A percentile compares a stretch with the other conserved stretches of the same genome.
phyloP scores from a whole-genome alignment of 345 rosid species.

The Brassica cretica region DNA sequence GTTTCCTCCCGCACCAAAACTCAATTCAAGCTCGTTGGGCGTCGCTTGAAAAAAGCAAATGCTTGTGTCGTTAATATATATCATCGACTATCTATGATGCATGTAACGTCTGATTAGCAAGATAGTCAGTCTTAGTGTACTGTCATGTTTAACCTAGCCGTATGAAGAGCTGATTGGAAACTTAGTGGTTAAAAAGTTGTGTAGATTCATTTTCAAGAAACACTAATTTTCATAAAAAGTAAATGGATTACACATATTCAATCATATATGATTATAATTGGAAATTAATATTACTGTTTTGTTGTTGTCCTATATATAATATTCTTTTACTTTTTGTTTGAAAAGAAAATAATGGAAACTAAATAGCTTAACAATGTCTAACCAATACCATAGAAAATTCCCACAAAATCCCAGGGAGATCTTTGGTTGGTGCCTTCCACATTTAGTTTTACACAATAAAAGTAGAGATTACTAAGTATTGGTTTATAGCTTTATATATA shows the following conservation, averaged over 20 bases:
- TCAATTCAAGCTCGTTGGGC: neutral
- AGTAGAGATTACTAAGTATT: neutral
- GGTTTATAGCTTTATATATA: conserved; percentile 6
- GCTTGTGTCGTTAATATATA: neutral
- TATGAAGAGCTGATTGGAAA: neutral
- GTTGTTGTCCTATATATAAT: neutral
- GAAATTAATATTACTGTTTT: neutral
- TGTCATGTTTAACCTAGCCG: neutral
- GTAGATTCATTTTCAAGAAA: neutral
- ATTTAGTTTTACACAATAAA: conserved; percentile 4
- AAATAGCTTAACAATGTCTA: neutral
- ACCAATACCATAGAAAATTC: conserved; percentile 20
- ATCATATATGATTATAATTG: neutral
- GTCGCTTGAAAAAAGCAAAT: neutral
- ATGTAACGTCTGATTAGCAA: neutral
- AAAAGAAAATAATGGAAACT: neutral
- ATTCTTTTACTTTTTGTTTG: neutral
- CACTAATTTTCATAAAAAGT: neutral
- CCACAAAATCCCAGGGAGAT: conserved; percentile 30
- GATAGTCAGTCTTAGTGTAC: neutral
- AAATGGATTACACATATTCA: neutral
- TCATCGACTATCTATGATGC: neutral
- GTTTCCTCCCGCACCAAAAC: neutral
- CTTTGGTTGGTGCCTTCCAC: conserved; percentile 29
- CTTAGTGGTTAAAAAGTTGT: neutral